phyloP scores from a whole-genome alignment of 805 yeast genomes.

The Saccharomycopsis javanensis region DNA sequence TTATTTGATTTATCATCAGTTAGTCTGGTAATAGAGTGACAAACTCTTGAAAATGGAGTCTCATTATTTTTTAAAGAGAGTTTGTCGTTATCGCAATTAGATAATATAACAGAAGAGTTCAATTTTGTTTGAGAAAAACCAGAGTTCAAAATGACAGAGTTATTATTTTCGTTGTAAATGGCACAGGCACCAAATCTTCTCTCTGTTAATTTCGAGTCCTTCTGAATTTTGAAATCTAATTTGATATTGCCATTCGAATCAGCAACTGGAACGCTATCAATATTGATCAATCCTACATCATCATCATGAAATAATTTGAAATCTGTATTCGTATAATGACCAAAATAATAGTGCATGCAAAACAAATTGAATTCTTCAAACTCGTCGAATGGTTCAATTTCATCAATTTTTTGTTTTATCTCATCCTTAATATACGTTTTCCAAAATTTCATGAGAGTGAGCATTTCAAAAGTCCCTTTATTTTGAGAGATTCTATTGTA shows the following conservation, averaged over 20 bases:
- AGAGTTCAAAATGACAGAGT: constrained; percentile 25
- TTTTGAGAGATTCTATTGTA: constrained; percentile 31
- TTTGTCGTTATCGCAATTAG: background rate
- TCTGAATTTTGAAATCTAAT: constrained; percentile 4
- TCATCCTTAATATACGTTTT: constrained; percentile 30
- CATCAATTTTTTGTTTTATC: constrained; percentile 32
- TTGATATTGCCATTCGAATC: background rate
- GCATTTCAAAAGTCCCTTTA: constrained; percentile 34
- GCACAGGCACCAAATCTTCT: constrained; percentile 37
- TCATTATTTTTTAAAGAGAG: background rate
- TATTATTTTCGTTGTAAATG: constrained; percentile 15
- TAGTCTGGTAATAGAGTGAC: constrained; percentile 43
- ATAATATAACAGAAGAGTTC: constrained; percentile 20
- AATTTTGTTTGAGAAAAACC: constrained; percentile 35
- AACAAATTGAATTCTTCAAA: constrained; percentile 72
- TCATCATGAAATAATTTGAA: constrained; percentile 8
- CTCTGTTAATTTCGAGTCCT: constrained; percentile 18
- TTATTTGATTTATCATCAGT: constrained; percentile 19
- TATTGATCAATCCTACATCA: constrained; percentile 1
- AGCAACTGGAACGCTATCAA: background rate
- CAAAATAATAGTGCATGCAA: constrained; percentile 62
- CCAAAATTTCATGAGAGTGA: constrained; percentile 56
- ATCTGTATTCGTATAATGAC: constrained; percentile 46
- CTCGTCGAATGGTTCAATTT: constrained; percentile 68
- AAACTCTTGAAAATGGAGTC: constrained; percentile 37